These are phyloP conservation scores for Puccinia coronata DNA, from an alignment of 1,284 basidiomycete species.

Conservation along the genomic window DNA sequence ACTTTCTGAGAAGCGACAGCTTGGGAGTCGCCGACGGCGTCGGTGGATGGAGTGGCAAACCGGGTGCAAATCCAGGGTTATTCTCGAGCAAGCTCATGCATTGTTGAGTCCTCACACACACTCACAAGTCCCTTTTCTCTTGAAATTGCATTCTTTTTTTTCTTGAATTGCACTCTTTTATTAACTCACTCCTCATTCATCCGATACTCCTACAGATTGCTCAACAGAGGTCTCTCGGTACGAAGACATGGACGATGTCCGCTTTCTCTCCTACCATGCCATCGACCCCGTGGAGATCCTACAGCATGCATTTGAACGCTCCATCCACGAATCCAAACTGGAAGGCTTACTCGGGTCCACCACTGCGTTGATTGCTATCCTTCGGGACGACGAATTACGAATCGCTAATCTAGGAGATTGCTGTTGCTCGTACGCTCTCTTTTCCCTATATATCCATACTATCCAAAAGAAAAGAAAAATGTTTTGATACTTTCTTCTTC, in stretches of 20 bases:
- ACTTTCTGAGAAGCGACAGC: conserved; percentile 75
- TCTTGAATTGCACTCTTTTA: conserved; percentile 5
- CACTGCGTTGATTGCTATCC: conserved; percentile 64
- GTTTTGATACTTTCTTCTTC: not conserved
- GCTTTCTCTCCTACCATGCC: conserved; percentile 54
- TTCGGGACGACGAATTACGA: conserved; percentile 73
- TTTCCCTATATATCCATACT: not conserved
- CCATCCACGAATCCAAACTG: conserved; percentile 60
- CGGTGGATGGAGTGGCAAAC: conserved; percentile 74
- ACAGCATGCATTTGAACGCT: conserved; percentile 65
- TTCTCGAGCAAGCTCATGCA: conserved; percentile 86
- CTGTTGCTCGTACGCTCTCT: conserved; percentile 61
- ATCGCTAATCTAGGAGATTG: conserved; percentile 93
- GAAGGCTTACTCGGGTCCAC: conserved; percentile 65
- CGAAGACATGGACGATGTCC: conserved; percentile 53
- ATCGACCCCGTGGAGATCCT: conserved; percentile 65
- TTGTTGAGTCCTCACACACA: conserved; percentile 68
- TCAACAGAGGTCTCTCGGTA: conserved; percentile 50
- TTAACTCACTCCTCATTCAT: not conserved
- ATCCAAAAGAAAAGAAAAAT: too few species aligned
- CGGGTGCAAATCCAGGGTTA: conserved; percentile 67
- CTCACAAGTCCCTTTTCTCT: too few species aligned
- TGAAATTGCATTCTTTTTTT: too few species aligned
- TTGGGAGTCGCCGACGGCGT: conserved; percentile 87
- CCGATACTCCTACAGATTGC: conserved; percentile 20